Base-by-base conservation (phyloP, 257 asterid genomes). In the Jacaranda mimosifolia region DNA sequence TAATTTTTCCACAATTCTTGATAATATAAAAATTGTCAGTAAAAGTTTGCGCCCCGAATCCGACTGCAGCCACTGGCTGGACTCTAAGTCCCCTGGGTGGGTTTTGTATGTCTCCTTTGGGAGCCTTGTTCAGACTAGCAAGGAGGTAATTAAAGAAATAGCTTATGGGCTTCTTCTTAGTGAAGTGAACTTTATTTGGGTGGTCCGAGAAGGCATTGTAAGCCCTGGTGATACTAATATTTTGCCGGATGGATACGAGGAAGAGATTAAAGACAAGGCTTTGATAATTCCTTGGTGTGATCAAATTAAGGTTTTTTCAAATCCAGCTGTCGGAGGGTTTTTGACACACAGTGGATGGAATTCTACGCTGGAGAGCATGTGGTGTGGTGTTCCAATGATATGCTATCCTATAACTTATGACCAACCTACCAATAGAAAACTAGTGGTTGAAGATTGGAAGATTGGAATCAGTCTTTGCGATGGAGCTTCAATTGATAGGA, bases 321-420 rank as follows among this genome's bases (percentile, higher is more conserved):
- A 79, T 15, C 85, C 80, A 0, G 86, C 87, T 0, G 69, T 81
- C 4, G 89, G 92, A 1, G 88, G 87, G 0, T 88, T 88, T 45
- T 13, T 88, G 42, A 86, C 89, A n/a, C 90, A 88, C 0, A 73
- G 80, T 10, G 90, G 92, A 4, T 88, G 92, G 89, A 88, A 86
- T 39, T 88, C 92, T 7, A 71, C 65, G 0, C 4, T 84, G 46
- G 89, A 86, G 42, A 84, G 90, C 10, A 83, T 86, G 1, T 88
- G 87, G 87, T 81, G 82, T 17, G 80, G 82, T 0, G 70, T 81
- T 26, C 88, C 91, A 0, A 80, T 84, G 85, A 77, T 80, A 18
- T 80, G 88, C 15, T 78, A 78, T 56, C 87, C 85, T 0, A 2
- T 81, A 2, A 0, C 45, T 9, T 77, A 35, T 0, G 87, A 84